Conservation (phyloP, 2,329 filamentous ascomycete species). For the Colletotrichum sidae region DNA sequence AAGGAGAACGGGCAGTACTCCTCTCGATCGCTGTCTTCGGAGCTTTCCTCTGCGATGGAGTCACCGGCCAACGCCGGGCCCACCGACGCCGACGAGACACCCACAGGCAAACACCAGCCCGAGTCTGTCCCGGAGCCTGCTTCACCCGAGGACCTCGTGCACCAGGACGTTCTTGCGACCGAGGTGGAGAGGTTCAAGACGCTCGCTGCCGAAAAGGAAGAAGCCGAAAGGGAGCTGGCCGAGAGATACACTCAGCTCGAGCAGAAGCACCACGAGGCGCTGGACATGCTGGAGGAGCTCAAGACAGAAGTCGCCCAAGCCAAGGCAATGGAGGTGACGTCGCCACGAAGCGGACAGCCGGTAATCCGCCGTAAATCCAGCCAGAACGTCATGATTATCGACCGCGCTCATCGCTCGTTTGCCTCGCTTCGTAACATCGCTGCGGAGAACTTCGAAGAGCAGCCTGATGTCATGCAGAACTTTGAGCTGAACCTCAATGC, state of each 20-base stretch:
- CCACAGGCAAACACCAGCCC: constrained; percentile 56
- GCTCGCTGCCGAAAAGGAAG: constrained; percentile 81
- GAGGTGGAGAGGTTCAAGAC: constrained; percentile 80
- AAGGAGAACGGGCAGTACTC: constrained; percentile 76
- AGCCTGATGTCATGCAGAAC: constrained; percentile 87
- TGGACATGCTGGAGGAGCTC: constrained; percentile 90
- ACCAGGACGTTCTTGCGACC: constrained; percentile 60
- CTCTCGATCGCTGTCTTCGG: constrained; percentile 92
- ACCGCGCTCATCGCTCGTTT: constrained; percentile 92
- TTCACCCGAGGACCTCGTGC: constrained; percentile 50
- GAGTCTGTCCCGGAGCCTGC: constrained; percentile 30
- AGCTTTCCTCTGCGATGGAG: constrained; percentile 88
- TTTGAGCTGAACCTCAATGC: constrained; percentile 93
- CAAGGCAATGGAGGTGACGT: constrained; percentile 67
- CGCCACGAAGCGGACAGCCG: constrained; percentile 74
- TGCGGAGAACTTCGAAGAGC: constrained; percentile 82
- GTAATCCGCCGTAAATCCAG: constrained; percentile 94
- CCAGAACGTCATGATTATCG: constrained; percentile 86
- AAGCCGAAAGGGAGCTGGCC: constrained; percentile 77
- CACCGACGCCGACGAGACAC: constrained; percentile 67
- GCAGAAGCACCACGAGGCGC: constrained; percentile 81
- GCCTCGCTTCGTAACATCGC: constrained; percentile 91
- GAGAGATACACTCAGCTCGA: constrained; percentile 87
- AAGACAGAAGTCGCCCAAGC: constrained; percentile 87
- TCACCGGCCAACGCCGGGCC: constrained; percentile 74